A percentile compares a stretch with the other conserved stretches of the same genome.
These are phyloP conservation scores for Amaranthus palmeri DNA, from an alignment of 148 eudicot species.

Conservation along the genomic window DNA sequence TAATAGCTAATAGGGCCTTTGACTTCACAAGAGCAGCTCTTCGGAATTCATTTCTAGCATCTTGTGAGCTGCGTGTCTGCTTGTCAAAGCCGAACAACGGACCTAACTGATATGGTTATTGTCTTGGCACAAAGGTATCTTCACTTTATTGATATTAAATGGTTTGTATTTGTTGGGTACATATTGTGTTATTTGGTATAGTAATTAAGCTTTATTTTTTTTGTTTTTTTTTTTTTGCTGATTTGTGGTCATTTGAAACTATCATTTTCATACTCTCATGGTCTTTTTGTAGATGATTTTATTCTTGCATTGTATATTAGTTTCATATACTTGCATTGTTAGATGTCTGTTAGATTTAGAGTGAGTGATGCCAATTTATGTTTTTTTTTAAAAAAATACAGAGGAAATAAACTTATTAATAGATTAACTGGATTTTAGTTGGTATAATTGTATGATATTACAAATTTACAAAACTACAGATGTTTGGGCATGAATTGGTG, in stretches of 20 bases:
- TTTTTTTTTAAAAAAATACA: no score
- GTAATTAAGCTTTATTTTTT: no score
- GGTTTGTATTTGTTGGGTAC: neutral
- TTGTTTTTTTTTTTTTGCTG: neutral
- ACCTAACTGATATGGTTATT: slow-evolving; percentile 87
- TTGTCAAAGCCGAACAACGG: slow-evolving; percentile 91
- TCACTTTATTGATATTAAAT: neutral
- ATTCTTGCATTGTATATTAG: no score
- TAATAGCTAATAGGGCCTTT: slow-evolving; percentile 69
- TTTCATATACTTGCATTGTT: no score
- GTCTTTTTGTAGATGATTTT: no score
- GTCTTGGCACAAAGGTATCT: slow-evolving; percentile 85
- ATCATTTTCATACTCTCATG: no score
- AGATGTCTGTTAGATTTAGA: no score
- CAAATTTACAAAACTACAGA: neutral
- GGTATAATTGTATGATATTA: slow-evolving; percentile 3
- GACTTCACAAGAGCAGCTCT: slow-evolving; percentile 98
- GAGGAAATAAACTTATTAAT: no score
- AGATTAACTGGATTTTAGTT: neutral
- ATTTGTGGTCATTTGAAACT: no score
- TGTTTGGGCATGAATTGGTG: no score
- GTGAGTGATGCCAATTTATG: no score
- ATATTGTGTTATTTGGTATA: neutral
- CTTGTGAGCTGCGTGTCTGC: slow-evolving; percentile 99
- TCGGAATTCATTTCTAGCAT: slow-evolving; percentile 93